Conservation (phyloP, 768 basidiomycete species). For the Tulasnella sp. region DNA sequence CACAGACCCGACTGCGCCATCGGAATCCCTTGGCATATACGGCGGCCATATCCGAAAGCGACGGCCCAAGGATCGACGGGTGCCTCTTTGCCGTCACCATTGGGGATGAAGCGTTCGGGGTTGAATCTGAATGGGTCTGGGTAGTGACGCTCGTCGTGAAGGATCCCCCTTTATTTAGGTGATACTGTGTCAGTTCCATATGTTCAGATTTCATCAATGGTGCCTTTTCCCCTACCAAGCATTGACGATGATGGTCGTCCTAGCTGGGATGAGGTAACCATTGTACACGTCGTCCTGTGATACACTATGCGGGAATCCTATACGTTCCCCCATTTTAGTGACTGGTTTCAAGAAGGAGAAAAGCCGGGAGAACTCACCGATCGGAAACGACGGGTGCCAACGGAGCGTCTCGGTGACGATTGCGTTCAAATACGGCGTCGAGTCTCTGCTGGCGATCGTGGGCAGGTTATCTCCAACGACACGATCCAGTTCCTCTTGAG, state of each 20-base stretch:
- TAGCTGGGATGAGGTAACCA: background rate
- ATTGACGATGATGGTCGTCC: background rate
- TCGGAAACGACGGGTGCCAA: conserved; percentile 13
- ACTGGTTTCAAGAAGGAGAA: background rate
- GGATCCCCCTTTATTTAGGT: conserved; percentile 2
- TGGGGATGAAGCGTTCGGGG: conserved; percentile 5
- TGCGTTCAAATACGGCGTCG: conserved; percentile 20
- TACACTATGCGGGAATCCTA: background rate
- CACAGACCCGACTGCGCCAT: background rate
- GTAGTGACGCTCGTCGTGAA: background rate
- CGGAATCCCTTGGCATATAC: conserved; percentile 1
- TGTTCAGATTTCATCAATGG: too few relatives aligned
- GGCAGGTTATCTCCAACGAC: conserved; percentile 27
- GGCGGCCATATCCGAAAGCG: conserved; percentile 4
- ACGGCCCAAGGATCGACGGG: conserved; percentile 1
- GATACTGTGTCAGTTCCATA: too few relatives aligned
- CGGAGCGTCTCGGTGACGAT: conserved; percentile 17
- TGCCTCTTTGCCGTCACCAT: too few relatives aligned
- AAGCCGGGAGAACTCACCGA: background rate
- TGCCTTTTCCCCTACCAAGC: background rate
- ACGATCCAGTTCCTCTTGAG: conserved; percentile 30
- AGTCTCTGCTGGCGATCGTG: conserved; percentile 17
- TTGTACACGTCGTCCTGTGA: conserved; percentile 1
- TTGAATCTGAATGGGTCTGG: background rate
- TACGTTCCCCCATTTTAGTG: background rate